Percentiles rank a stretch among this genome's conserved stretches.
These are phyloP conservation scores for Immersiella caudata DNA, from an alignment of 495 filamentous ascomycete species.

Conservation along the genomic window DNA sequence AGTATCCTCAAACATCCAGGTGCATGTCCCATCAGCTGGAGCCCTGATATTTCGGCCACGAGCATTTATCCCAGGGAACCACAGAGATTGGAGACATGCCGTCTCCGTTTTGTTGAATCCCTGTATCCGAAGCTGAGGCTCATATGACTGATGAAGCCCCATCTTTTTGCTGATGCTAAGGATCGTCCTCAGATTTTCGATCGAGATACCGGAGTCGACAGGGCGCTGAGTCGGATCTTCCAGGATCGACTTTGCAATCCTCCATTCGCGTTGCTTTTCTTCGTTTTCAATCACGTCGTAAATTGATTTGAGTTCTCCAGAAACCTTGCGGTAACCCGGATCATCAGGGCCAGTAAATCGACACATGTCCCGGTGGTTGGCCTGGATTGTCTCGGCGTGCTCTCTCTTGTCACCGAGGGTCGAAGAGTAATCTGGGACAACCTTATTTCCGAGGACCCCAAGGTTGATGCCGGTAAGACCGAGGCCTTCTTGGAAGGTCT, in stretches of 20 bases:
- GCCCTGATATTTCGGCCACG: too few species aligned
- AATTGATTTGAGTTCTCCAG: constrained; percentile 13
- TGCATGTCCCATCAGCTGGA: too few species aligned
- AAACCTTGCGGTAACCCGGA: constrained; percentile 29
- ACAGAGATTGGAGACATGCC: too few species aligned
- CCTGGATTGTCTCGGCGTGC: constrained; percentile 28
- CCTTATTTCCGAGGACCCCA: constrained; percentile 21
- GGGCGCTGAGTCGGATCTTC: too few species aligned
- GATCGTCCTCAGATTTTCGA: too few species aligned
- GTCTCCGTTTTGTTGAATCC: too few species aligned
- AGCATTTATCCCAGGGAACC: too few species aligned
- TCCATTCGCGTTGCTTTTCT: not conserved
- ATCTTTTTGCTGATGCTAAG: too few species aligned
- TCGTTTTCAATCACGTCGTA: not conserved
- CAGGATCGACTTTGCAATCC: too few species aligned
- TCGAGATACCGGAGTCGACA: too few species aligned
- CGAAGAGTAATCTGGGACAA: constrained; percentile 38
- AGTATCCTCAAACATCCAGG: constrained; percentile 17
- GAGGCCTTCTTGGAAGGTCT: constrained; percentile 27
- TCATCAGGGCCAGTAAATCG: constrained; percentile 29
- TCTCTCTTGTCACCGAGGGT: constrained; percentile 30
- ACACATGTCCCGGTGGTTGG: constrained; percentile 34
- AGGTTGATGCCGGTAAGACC: constrained; percentile 12
- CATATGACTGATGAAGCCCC: too few species aligned
- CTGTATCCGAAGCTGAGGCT: too few species aligned